phyloP scores from a whole-genome alignment of 2,329 filamentous ascomycete genomes.

The Phaeosphaeriaceae sp. region DNA sequence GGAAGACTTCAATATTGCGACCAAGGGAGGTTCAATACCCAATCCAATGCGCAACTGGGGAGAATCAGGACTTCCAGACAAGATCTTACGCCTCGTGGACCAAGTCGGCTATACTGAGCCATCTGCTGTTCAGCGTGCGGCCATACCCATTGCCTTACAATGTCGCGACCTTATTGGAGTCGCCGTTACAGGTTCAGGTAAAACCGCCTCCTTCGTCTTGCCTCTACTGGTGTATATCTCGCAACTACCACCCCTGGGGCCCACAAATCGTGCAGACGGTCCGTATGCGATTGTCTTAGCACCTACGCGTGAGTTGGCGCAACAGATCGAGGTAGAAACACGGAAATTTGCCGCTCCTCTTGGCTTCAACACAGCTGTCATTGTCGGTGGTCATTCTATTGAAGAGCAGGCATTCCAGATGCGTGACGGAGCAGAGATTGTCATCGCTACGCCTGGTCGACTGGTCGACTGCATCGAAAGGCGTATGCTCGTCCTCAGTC shows the following conservation, averaged over 20 bases:
- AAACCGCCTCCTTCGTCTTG: slow-evolving; percentile 93
- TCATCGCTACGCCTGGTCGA: slow-evolving; percentile 97
- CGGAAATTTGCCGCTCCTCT: slow-evolving; percentile 89
- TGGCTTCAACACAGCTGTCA: slow-evolving; percentile 93
- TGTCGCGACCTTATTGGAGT: slow-evolving; percentile 97
- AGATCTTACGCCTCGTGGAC: slow-evolving; percentile 80
- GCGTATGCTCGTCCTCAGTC: slow-evolving; percentile 86
- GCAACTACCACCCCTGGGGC: slow-evolving; percentile 82
- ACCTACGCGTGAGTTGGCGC: slow-evolving; percentile 94
- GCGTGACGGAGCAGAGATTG: slow-evolving; percentile 92
- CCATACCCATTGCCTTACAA: slow-evolving; percentile 93
- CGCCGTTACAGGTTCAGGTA: slow-evolving; percentile 96
- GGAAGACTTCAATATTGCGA: slow-evolving; percentile 96
- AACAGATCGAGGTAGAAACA: slow-evolving; percentile 95
- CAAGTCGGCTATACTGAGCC: slow-evolving; percentile 91
- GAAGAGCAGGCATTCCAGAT: slow-evolving; percentile 93
- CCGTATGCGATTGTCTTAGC: slow-evolving; percentile 97
- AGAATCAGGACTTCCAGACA: slow-evolving; percentile 80
- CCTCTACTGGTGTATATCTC: slow-evolving; percentile 94
- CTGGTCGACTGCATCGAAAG: slow-evolving; percentile 96
- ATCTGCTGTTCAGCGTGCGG: slow-evolving; percentile 88
- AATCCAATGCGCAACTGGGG: slow-evolving; percentile 96
- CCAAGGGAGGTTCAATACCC: slow-evolving; percentile 88
- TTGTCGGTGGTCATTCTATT: slow-evolving; percentile 95
- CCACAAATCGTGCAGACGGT: slow-evolving; percentile 88